A percentile compares a stretch with the other conserved stretches of the same genome.
Conservation (phyloP, 129 eudicot genomes). For the Tagetes patula region DNA sequence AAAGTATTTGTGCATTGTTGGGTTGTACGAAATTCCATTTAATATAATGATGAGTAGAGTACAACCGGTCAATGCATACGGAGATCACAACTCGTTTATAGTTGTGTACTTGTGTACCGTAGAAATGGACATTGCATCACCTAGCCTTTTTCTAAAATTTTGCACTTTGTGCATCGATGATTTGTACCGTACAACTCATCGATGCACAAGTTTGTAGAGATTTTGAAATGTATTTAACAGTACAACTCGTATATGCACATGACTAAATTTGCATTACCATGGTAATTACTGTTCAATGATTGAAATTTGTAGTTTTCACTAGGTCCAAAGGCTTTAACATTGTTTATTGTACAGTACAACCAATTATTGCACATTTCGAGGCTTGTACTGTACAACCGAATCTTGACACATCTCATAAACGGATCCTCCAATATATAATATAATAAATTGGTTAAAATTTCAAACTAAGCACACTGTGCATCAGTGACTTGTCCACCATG, state of each 20-base stretch:
- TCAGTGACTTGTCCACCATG: not conserved
- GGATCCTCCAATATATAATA: not conserved
- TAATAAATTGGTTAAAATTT: not conserved
- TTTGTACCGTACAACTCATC: conserved; percentile 15
- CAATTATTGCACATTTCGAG: not conserved
- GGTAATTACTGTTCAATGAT: not conserved
- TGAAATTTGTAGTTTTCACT: not conserved
- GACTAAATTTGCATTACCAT: not conserved
- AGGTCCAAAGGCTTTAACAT: not conserved
- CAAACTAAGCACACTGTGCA: not conserved
- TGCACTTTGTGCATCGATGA: not conserved
- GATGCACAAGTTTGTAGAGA: not conserved
- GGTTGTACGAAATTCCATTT: not conserved
- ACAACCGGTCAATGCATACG: not conserved
- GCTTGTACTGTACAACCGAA: not conserved
- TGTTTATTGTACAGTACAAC: conserved; percentile 8
- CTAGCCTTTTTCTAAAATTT: not conserved
- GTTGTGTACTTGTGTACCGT: not conserved
- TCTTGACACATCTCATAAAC: not conserved
- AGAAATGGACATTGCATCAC: not conserved
- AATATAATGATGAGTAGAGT: not conserved
- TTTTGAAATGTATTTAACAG: conserved; percentile 8
- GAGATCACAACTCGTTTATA: not conserved
- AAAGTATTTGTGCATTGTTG: not conserved
- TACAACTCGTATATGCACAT: conserved; percentile 12